Conservation (phyloP, 73 alveolate genomes). For the Paramecium sonneborni region DNA sequence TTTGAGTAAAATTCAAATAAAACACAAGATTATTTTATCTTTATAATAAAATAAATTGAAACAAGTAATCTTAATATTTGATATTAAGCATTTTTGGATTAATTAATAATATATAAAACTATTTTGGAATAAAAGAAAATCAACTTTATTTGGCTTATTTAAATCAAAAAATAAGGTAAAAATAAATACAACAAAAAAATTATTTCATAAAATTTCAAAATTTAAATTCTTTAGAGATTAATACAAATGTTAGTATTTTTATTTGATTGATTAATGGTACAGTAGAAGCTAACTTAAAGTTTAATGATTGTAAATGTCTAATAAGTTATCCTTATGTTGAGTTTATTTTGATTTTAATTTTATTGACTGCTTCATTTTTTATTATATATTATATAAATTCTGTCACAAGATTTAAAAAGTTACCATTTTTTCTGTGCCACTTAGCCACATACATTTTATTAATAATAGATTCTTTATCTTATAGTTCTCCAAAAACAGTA, state of each 20-base stretch:
- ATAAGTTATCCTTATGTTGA: neutral
- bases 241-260: neutral
- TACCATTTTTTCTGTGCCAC: slow-evolving; percentile 52
- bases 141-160: neutral
- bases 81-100: neutral
- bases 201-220: neutral
- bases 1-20: slow-evolving; percentile 43
- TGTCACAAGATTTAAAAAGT: neutral
- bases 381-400: slow-evolving; percentile 4
- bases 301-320: neutral
- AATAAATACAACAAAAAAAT: neutral
- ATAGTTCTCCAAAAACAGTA: neutral
- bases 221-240: neutral
- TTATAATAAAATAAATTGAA: neutral
- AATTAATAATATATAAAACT: neutral
- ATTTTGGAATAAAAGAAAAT: neutral
- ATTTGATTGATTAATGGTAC: neutral
- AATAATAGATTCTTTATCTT: neutral
- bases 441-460: slow-evolving; percentile 28
- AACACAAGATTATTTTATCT: slow-evolving; percentile 42
- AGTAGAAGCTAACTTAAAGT: neutral
- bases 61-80: neutral
- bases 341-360: neutral
- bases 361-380: neutral
- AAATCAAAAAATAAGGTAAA: neutral